phyloP scores from a whole-genome alignment of 2,329 filamentous ascomycete species.

The Colletotrichum orbiculare region DNA sequence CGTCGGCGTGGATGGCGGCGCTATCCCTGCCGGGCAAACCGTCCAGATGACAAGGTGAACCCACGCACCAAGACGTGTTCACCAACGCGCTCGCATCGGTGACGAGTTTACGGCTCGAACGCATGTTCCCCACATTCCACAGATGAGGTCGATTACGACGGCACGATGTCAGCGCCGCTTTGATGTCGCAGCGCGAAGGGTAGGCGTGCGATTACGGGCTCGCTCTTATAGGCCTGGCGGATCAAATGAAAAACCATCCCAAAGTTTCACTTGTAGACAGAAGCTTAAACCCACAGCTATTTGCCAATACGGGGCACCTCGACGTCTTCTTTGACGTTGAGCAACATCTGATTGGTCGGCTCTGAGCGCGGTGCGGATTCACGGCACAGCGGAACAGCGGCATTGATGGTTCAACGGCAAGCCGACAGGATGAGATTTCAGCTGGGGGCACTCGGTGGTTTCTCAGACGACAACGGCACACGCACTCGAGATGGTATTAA shows the following conservation, averaged over 20 bases:
- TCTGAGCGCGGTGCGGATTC: background rate
- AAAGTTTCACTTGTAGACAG: constrained; percentile 12
- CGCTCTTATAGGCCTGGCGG: background rate
- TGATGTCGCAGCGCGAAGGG: background rate
- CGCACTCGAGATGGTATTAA: background rate
- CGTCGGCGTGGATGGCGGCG: background rate
- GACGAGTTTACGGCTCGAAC: background rate
- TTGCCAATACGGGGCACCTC: constrained; percentile 3
- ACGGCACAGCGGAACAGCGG: constrained; percentile 16
- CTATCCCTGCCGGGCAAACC: background rate
- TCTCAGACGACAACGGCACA: constrained; percentile 1
- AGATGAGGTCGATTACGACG: background rate
- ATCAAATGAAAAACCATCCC: background rate
- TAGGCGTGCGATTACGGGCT: background rate
- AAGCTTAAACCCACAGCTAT: constrained; percentile 23
- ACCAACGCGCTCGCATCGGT: background rate
- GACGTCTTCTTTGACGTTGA: constrained; percentile 3
- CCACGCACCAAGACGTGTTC: no score
- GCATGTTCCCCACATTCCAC: background rate
- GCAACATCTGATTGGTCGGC: constrained; percentile 6
- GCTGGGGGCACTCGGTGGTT: background rate
- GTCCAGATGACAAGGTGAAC: background rate
- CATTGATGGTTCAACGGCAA: background rate
- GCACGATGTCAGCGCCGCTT: background rate
- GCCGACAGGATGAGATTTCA: constrained; percentile 1